Percentiles rank a stretch among this genome's conserved stretches.
phyloP scores from a whole-genome alignment of 73 alveolate genomes.

The Paramecium sonneborni region DNA sequence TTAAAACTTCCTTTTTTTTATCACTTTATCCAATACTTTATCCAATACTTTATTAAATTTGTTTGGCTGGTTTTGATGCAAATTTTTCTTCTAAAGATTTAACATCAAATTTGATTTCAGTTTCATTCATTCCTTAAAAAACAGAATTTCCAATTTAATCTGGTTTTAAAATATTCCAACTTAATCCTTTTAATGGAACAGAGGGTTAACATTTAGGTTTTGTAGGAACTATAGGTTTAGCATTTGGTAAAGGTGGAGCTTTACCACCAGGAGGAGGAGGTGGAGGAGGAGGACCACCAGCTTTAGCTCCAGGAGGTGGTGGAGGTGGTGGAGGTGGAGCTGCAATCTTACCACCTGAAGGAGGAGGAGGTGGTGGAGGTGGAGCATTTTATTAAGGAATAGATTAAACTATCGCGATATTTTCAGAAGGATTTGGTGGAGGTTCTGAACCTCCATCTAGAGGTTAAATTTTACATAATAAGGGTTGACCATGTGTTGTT shows the following conservation, averaged over 20 bases:
- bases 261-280: conserved; percentile 70
- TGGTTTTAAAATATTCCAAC: conserved; percentile 75
- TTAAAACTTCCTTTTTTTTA: conserved; percentile 67
- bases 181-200: conserved; percentile 73
- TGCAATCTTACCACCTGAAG: not conserved
- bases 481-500: not conserved
- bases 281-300: conserved; percentile 80
- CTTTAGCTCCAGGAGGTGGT: conserved; percentile 61
- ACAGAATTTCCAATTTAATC: conserved; percentile 68
- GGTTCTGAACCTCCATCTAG: conserved; percentile 38
- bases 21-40: conserved; percentile 49
- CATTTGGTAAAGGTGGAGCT: conserved; percentile 67
- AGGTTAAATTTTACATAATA: not conserved
- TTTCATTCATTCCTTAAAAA: conserved; percentile 77
- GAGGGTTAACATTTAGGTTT: conserved; percentile 75
- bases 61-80: conserved; percentile 60
- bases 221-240: conserved; percentile 29
- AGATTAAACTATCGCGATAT: not conserved
- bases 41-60: not conserved
- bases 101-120: conserved; percentile 70
- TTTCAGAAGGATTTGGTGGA: conserved; percentile 28
- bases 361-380: conserved; percentile 66
- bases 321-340: conserved; percentile 69
- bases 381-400: conserved; percentile 40
- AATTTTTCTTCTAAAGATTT: conserved; percentile 66